Conservation (phyloP, 2,329 filamentous ascomycete species). For the Penicillium paneum region DNA sequence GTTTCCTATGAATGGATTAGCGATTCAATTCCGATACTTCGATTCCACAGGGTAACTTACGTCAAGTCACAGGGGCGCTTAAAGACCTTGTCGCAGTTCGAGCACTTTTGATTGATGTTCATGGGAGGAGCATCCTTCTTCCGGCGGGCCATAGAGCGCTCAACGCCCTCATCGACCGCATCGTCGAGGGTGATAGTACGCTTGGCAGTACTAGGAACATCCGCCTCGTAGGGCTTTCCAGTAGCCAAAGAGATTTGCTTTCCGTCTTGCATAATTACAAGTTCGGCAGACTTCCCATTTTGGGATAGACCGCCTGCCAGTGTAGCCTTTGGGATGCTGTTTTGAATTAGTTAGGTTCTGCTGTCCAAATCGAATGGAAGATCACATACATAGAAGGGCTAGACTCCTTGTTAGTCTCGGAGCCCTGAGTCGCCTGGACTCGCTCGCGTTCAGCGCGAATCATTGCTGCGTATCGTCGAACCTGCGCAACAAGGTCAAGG, state of each 20-base stretch:
- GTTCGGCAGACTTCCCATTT: constrained; percentile 77
- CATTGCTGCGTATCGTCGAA: constrained; percentile 81
- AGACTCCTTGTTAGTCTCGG: constrained; percentile 41
- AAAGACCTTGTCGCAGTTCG: constrained; percentile 86
- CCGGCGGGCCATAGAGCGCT: constrained; percentile 90
- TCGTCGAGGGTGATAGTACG: constrained; percentile 50
- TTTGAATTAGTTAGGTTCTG: constrained; percentile 12
- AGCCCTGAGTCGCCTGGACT: constrained; percentile 54
- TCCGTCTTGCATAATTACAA: constrained; percentile 72
- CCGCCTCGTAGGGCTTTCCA: constrained; percentile 58
- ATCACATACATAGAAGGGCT: constrained; percentile 34
- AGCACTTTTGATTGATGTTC: constrained; percentile 77
- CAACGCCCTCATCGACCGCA: constrained; percentile 72
- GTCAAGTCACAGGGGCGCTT: constrained; percentile 95
- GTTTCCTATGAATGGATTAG: constrained; percentile 57
- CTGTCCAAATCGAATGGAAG: background rate
- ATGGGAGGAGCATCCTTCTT: constrained; percentile 89
- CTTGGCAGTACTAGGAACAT: constrained; percentile 48
- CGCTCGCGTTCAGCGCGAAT: constrained; percentile 72
- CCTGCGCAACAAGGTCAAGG: constrained; percentile 92
- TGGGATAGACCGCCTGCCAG: constrained; percentile 77
- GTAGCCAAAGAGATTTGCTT: constrained; percentile 75
- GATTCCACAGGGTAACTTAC: constrained; percentile 25
- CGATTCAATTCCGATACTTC: background rate
- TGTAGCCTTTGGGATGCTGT: constrained; percentile 60